phyloP scores from a whole-genome alignment of 2,329 filamentous ascomycete species.

The Hypoxylon sp. region DNA sequence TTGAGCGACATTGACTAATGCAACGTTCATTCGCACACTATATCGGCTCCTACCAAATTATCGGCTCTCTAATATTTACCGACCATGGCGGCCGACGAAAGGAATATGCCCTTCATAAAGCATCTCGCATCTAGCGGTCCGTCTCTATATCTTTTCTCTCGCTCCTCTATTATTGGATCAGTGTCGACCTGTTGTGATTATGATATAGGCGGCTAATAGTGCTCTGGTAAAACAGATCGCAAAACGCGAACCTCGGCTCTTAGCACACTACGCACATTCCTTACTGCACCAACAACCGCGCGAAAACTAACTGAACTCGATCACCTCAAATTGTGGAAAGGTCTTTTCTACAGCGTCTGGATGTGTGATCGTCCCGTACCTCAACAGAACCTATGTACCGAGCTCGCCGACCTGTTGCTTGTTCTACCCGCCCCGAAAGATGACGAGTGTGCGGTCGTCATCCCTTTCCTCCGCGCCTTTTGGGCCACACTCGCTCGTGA shows the following conservation, averaged over 20 bases:
- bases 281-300: conserved; percentile 70
- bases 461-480: conserved; percentile 73
- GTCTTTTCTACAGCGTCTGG: conserved; percentile 93
- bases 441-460: conserved; percentile 53
- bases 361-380: conserved; percentile 92
- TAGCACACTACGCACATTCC: conserved; percentile 81
- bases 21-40: background rate
- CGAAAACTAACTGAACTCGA: conserved; percentile 76
- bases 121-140: conserved; percentile 87
- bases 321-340: conserved; percentile 92
- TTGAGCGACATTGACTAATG: no score
- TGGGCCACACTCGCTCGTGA: conserved; percentile 79
- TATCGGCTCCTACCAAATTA: background rate
- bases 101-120: conserved; percentile 80
- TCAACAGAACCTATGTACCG: conserved; percentile 85
- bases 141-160: conserved; percentile 48
- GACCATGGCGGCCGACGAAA: conserved; percentile 58
- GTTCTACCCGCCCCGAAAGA: conserved; percentile 63
- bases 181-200: background rate
- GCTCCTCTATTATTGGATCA: background rate
- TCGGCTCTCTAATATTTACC: background rate
- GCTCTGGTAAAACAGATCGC: conserved; percentile 70
- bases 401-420: conserved; percentile 80
- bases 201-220: background rate
- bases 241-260: conserved; percentile 84